Percentiles rank a stretch among this genome's conserved stretches.
These are phyloP conservation scores for Cercis canadensis DNA, from an alignment of 306 rosid genomes.

Conservation along the genomic window DNA sequence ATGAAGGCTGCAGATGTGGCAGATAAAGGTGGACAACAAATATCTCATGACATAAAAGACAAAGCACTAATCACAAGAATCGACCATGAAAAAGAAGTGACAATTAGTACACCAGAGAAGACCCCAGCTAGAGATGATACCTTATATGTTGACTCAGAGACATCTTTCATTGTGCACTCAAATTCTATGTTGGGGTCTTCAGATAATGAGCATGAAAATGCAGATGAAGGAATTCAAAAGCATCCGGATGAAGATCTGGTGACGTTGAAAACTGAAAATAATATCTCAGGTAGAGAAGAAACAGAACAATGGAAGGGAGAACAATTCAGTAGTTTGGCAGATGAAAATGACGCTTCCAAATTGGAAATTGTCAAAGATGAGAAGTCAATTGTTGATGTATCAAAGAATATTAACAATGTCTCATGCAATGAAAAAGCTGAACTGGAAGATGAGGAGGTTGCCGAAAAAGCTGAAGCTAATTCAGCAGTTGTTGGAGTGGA, in stretches of 20 bases:
- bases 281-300: slow-evolving; percentile 14
- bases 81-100: slow-evolving; percentile 6
- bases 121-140: slow-evolving; percentile 2
- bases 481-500: too few species aligned
- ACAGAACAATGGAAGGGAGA: slow-evolving; percentile 1
- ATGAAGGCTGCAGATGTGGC: background rate
- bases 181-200: slow-evolving; percentile 5
- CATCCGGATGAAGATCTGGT: slow-evolving; percentile 17
- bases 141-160: slow-evolving; percentile 5
- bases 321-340: slow-evolving; percentile 2
- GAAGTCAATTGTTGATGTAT: background rate
- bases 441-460: background rate
- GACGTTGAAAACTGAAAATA: slow-evolving; percentile 13
- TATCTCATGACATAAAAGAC: background rate
- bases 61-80: slow-evolving; percentile 13
- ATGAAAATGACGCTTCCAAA: background rate
- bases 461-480: too few species aligned
- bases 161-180: background rate
- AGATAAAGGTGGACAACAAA: slow-evolving; percentile 11
- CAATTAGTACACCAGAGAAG: slow-evolving; percentile 22
- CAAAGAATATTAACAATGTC: background rate
- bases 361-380: too few species aligned
- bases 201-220: slow-evolving; percentile 16
- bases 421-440: background rate
- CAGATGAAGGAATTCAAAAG: slow-evolving; percentile 31